Base-by-base conservation (phyloP, 129 eudicot species). In the Silybum marianum region DNA sequence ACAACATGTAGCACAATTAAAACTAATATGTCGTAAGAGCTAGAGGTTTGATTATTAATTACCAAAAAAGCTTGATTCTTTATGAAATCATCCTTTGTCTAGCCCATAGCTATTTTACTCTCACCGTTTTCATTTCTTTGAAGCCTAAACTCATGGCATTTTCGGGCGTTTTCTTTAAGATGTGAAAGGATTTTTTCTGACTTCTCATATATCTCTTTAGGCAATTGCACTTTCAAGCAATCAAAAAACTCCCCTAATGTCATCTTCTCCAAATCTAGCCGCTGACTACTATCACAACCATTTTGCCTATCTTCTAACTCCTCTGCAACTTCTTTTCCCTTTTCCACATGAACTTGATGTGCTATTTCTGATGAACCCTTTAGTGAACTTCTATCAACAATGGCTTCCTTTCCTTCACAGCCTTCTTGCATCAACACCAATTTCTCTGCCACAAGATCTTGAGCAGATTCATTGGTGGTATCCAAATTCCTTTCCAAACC, bases 231-330 rank as follows among this genome's bases (percentile, higher is more conserved):
- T 79, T 87, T 94, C 81, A 92, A 46, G 80, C 82, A 92, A 87
- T 88, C 92, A 75, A 95, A 90, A 90, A 93, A 90, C 51, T 92
- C 91, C 16, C 89, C 93, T 13, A 95, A 18, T 1, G 97, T 89
- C 91, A 95, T 95, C 75, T 89, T 89, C 73, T 87, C 92, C 80
- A 95, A 89, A 79, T 88, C 89, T 13, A 28, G 23, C 80, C 79
- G 79, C 69, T 25, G 69, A 34, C 22, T 18, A 26, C 28, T 70
- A 69, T 12, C 88, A 81, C 13, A 7, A 39, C 75, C 85, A 48
- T 83, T 75, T 65, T 25, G 80, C 40, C 66, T 79, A 9, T 11
- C 19, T 42, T 83, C 79, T 11, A 28, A 13, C 39, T 83, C 83
- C 68, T 71, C 75, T 2, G 30, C 25, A 12, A 42, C 81, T 82